A percentile compares a stretch with the other conserved stretches of the same genome.
phyloP scores from a whole-genome alignment of 1,284 basidiomycete genomes.

The Phaffia rhodozyma region DNA sequence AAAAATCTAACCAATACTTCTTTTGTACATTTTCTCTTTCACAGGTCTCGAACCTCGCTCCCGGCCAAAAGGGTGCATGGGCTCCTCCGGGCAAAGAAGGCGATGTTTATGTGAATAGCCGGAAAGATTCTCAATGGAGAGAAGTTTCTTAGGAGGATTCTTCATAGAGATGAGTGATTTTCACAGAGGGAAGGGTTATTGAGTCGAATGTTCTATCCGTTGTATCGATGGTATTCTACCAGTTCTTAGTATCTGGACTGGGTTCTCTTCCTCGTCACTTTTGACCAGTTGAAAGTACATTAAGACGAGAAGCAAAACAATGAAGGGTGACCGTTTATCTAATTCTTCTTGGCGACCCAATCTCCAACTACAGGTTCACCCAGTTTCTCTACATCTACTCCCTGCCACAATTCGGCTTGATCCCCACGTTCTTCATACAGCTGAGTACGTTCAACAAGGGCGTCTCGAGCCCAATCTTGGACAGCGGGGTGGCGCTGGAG shows the following conservation, averaged over 20 bases:
- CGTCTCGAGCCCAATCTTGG: conserved; percentile 55
- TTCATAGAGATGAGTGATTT: too few relatives aligned
- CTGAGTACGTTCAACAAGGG: conserved; percentile 45
- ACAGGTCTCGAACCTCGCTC: not conserved
- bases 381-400: not conserved
- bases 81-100: not conserved
- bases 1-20: too few relatives aligned
- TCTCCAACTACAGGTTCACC: not conserved
- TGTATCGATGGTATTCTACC: too few relatives aligned
- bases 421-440: conserved; percentile 30
- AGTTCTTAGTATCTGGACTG: too few relatives aligned
- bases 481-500: conserved; percentile 57
- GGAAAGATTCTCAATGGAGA: not conserved
- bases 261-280: too few relatives aligned
- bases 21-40: too few relatives aligned
- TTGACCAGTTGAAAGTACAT: too few relatives aligned
- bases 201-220: too few relatives aligned
- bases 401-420: not conserved
- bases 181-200: too few relatives aligned
- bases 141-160: not conserved
- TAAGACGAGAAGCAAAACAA: too few relatives aligned
- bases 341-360: too few relatives aligned
- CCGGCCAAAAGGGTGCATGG: not conserved
- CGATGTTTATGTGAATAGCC: not conserved
- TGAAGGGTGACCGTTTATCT: too few relatives aligned